phyloP scores from a whole-genome alignment of 495 filamentous ascomycete species.

The Talaromyces stipitatus region DNA sequence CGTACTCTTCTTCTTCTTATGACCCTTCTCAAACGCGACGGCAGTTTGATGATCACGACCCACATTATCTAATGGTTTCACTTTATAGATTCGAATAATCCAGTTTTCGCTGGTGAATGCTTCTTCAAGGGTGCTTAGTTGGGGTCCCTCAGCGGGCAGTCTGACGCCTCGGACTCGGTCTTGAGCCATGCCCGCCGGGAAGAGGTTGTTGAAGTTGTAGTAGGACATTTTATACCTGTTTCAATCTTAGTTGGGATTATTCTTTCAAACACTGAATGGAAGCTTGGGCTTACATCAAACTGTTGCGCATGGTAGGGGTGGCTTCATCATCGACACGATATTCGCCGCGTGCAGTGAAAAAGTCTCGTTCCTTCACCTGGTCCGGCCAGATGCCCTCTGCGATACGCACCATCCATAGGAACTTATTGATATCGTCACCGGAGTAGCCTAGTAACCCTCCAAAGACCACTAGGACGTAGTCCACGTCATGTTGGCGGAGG shows the following conservation, averaged over 20 bases:
- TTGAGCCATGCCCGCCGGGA: constrained; percentile 82
- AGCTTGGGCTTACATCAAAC: constrained; percentile 72
- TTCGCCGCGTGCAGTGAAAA: constrained; percentile 91
- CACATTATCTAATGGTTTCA: constrained; percentile 96
- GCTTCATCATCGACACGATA: constrained; percentile 92
- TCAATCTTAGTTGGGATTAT: constrained; percentile 24
- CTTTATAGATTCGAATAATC: constrained; percentile 99
- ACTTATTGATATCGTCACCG: constrained; percentile 99
- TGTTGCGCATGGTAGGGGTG: constrained; percentile 98
- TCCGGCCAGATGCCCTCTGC: constrained; percentile 99
- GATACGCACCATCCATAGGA: constrained; percentile 99
- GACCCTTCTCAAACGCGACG: constrained; percentile 81
- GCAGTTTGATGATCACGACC: constrained; percentile 82
- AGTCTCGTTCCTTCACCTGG: constrained; percentile 94
- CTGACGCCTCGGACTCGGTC: constrained; percentile 81
- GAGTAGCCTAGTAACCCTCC: constrained; percentile 95
- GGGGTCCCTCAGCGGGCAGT: constrained; percentile 78
- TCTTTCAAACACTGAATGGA: background rate
- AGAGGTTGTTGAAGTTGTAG: constrained; percentile 91
- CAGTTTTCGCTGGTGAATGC: constrained; percentile 99
- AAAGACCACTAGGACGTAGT: constrained; percentile 96
- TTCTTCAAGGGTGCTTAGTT: constrained; percentile 85
- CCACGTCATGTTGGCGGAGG: constrained; percentile 94
- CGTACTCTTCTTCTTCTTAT: constrained; percentile 84
- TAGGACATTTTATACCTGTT: constrained; percentile 99